phyloP scores from a whole-genome alignment of 345 rosid genomes.

The Ricinus communis region DNA sequence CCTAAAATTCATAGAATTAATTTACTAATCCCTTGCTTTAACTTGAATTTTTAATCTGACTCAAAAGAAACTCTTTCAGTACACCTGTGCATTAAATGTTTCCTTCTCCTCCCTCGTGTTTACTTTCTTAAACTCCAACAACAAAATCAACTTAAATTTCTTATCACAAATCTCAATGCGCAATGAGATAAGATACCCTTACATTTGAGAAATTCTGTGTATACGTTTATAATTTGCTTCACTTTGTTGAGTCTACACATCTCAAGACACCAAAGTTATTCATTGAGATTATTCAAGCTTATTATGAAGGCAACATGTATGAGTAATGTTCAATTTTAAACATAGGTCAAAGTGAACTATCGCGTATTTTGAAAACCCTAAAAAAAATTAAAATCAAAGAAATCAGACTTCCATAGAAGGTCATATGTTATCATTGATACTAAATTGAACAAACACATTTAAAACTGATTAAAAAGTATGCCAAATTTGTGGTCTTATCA shows the following conservation, averaged over 20 bases:
- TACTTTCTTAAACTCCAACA: too few species aligned
- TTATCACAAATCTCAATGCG: too few species aligned
- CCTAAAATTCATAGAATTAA: too few species aligned
- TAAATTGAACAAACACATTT: too few species aligned
- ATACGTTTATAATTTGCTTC: neutral
- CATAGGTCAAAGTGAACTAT: neutral
- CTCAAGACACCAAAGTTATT: neutral
- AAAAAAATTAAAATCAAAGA: neutral
- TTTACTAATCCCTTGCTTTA: too few species aligned
- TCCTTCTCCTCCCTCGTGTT: too few species aligned
- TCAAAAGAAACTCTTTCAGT: too few species aligned
- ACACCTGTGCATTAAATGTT: too few species aligned
- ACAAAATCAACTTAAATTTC: too few species aligned
- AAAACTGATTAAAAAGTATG: neutral
- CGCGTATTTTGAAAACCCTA: neutral
- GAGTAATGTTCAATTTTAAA: neutral
- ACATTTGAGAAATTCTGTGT: too few species aligned
- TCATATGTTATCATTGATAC: neutral
- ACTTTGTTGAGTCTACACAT: neutral
- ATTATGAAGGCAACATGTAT: neutral
- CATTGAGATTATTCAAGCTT: neutral
- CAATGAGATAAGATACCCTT: too few species aligned
- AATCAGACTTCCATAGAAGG: neutral
- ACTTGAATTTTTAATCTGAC: too few species aligned
- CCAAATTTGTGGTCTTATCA: neutral